Evolutionary conservation across 495 filamentous ascomycete species (phyloP).

Genomic region (Cercophora samala): DNA sequence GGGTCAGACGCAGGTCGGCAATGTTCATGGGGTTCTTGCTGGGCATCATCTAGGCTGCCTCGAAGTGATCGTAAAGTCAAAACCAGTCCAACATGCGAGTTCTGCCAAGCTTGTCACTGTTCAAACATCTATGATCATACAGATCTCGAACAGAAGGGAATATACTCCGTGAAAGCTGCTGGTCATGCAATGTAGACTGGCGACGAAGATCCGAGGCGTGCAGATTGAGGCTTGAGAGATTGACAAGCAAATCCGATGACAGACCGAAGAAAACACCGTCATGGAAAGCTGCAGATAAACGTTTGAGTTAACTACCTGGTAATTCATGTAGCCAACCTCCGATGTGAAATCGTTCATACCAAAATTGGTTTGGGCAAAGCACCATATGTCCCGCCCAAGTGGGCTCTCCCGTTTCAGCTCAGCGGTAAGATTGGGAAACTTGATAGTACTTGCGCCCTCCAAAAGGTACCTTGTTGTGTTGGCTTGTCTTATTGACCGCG

Average conservation of each 20-base stretch:
- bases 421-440: conserved; percentile 5
- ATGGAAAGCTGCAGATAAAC: too few species aligned
- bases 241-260: background rate
- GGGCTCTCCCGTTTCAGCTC: background rate
- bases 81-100: background rate
- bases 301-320: background rate
- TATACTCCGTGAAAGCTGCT: background rate
- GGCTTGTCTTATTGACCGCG: conserved; percentile 10
- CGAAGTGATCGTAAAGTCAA: background rate
- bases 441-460: conserved; percentile 19
- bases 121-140: too few species aligned
- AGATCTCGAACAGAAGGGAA: too few species aligned
- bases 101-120: background rate
- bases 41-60: background rate
- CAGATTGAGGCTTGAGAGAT: background rate
- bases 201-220: background rate
- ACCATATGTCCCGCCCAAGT: background rate
- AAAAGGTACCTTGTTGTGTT: conserved; percentile 29
- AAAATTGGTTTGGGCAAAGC: background rate
- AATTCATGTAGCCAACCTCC: background rate
- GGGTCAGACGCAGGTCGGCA: background rate
- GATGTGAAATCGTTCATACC: background rate
- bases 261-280: background rate
- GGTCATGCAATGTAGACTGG: background rate
- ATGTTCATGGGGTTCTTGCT: background rate